Evolutionary conservation across 352 stramenopile species (phyloP).

Genomic region (Globisporangium iwayamae): DNA sequence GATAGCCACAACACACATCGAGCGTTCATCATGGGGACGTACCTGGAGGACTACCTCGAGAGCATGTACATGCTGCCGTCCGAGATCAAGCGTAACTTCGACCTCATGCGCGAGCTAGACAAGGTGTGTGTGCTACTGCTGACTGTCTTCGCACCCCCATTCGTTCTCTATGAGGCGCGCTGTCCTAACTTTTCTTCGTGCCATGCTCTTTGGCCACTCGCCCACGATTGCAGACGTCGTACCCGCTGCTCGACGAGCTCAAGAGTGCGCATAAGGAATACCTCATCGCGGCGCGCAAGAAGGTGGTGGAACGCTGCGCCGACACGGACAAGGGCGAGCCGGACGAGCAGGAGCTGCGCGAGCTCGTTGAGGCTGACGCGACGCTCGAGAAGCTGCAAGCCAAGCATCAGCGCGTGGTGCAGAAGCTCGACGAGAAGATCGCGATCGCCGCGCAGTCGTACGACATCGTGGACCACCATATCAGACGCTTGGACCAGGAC

Average conservation of each 20-base stretch:
- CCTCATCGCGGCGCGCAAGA: constrained; percentile 53
- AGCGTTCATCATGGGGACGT: constrained; percentile 62
- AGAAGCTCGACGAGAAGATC: constrained; percentile 88
- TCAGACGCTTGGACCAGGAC: constrained; percentile 74
- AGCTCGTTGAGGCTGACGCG: constrained; percentile 59
- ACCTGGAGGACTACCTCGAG: constrained; percentile 86
- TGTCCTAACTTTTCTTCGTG: neutral
- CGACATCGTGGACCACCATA: constrained; percentile 86
- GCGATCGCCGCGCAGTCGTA: constrained; percentile 84
- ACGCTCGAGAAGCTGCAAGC: constrained; percentile 37
- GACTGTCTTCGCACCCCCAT: neutral
- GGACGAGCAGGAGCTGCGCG: constrained; percentile 58
- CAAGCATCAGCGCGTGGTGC: constrained; percentile 68
- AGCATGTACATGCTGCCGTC: constrained; percentile 89
- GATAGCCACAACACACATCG: neutral
- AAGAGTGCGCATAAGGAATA: constrained; percentile 61
- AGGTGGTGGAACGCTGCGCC: constrained; percentile 56
- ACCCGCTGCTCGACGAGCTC: constrained; percentile 75
- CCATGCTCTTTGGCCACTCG: neutral
- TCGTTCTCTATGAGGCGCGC: neutral
- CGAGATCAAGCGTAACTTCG: constrained; percentile 89
- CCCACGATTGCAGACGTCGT: constrained; percentile 43
- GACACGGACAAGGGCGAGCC: constrained; percentile 46
- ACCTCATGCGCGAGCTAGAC: constrained; percentile 86
- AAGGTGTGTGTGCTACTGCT: constrained; percentile 39